Base-by-base conservation (phyloP, 2,329 filamentous ascomycete species). In the Trichoderma aggressivum region DNA sequence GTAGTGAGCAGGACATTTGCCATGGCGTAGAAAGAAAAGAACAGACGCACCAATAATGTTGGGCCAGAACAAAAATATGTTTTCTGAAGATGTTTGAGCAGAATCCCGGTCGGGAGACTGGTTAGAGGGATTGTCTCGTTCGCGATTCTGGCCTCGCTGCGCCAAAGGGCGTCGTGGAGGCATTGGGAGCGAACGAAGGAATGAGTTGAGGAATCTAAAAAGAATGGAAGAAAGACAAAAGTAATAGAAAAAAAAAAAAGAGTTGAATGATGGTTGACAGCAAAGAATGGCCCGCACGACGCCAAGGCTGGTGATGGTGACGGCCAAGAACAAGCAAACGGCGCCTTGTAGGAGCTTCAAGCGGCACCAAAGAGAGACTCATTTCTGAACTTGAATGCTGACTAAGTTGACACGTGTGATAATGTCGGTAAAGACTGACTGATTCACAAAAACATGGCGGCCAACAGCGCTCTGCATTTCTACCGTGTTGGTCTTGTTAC, bases 61-160 rank as follows among this genome's bases (percentile, higher is more conserved):
- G 39, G 92, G 92, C 81, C 87, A 90, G 81, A 94, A 94, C 26
- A 94, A 81, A 75, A 94, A 94, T 74, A 94, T 91, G 80, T 94
- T 94, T 81, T 94, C 91, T 26, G 43, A 18, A 18, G n/a, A 5
- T 5, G 18, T 26, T 26, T 36, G 32, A 18, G 11, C 12, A 6
- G n/a, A 21, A 11, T 21, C 28, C 16, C 24, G 30, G 16, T 24
- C 47, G 12, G 24, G 16, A 12, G 21, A 3, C 34, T 28, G 47
- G 12, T 26, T 28, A 1, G 30, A 14, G 14, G 21, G 11, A 14
- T 65, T 7, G 12, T 32, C 18, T n/a, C 3, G 34, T 2, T 12
- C 21, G 28, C 26, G 62, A 53, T 16, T 8, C 30, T 55, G 62
- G 16, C 11, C 30, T n/a, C n/a, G 43, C 43, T 36, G 62, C 21